Conservation (phyloP, 2,329 filamentous ascomycete genomes). For the Didymella exigua region DNA sequence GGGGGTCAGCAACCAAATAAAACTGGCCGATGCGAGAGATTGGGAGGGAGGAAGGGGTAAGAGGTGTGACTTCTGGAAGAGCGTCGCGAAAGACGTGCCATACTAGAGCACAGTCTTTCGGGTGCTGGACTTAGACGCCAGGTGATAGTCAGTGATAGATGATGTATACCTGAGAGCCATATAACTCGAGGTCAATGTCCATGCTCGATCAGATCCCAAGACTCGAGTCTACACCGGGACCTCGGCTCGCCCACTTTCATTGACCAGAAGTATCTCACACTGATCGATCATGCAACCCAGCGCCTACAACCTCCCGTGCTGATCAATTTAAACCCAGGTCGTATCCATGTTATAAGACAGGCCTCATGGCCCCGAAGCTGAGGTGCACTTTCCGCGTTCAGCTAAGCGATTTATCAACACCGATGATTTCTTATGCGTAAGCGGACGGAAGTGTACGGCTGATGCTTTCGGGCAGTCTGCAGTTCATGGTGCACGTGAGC, state of each 20-base stretch:
- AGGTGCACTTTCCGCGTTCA: background rate
- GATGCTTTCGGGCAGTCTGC: background rate
- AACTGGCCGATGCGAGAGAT: slow-evolving; percentile 30
- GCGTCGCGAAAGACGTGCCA: slow-evolving; percentile 31
- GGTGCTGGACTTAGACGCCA: background rate
- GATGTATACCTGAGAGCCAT: background rate
- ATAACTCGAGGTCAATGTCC: too few species aligned
- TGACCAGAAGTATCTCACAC: background rate
- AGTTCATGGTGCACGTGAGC: too few species aligned
- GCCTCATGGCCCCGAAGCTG: background rate
- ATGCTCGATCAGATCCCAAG: too few species aligned
- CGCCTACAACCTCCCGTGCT: background rate
- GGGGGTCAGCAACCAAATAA: slow-evolving; percentile 39
- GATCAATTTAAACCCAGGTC: background rate
- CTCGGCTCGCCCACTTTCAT: too few species aligned
- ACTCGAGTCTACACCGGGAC: too few species aligned
- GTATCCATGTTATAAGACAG: background rate
- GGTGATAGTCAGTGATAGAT: too few species aligned
- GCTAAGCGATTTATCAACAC: background rate
- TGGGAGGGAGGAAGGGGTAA: slow-evolving; percentile 43
- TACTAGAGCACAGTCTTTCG: slow-evolving; percentile 17
- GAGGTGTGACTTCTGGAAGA: slow-evolving; percentile 42
- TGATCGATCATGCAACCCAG: background rate
- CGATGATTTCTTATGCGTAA: background rate
- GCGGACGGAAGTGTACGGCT: background rate